Evolutionary conservation across 192 early-diverging fungal species (phyloP), one percentile per base, ranked within the genome.

Genomic region (Coemansia sp.): DNA sequence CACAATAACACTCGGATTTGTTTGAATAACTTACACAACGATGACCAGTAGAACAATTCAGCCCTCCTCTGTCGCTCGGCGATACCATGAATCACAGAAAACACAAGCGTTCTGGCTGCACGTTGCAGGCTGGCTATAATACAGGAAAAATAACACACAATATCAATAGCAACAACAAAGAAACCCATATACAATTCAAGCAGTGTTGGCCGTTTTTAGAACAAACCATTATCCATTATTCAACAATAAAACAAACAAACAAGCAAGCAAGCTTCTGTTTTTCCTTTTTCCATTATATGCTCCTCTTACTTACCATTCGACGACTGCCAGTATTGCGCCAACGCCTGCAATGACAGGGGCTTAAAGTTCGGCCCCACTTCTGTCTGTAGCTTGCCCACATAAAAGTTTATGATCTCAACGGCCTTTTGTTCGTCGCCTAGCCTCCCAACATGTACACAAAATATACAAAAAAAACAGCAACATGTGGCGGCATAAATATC

Each of bases 401-500:
- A 83, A 42, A 64, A 83, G 65, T 83, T 83, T 17, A 83, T 77
- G n/a, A 83, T 41, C 62, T 83, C 76, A 45, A 83, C 81, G 8
- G 81, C 81, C 44, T 63, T 68, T 44, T 61, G 51, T 48, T 83
- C 81, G 57, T 75, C 62, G 5, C 78, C 78, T 81, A 32, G 32
- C 32, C 32, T 32, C 32, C 4, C 32, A 32, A 4, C 32, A 32
- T 32, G 32, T 32, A 81, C 63, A 69, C n/a, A 59, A 45, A 58
- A 54, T 5, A 54, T 7, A 11, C 16, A 59, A 38, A 11, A 59
- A 14, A 32, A 59, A 0, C 1, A 5, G 4, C 8, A 25, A 37
- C 20, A 56, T 6, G 12, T 13, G 20, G 37, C 25, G 20, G 20
- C 20, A 20, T 20, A 32, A 32, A 56, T 56, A 32, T 11, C 20